Base-by-base conservation (phyloP, 139 green algal genomes). In the Picochlorum sp. region DNA sequence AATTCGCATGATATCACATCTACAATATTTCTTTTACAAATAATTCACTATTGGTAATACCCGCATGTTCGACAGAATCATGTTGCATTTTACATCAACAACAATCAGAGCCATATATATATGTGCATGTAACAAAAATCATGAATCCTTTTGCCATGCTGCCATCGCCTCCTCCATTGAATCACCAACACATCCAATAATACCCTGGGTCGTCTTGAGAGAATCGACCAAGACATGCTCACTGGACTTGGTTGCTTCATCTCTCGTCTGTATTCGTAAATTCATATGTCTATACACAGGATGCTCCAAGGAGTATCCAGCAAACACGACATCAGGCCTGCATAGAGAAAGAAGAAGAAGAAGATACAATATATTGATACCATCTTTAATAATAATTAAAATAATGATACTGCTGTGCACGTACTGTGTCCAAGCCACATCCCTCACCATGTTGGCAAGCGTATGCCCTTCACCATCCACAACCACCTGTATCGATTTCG, bases 401-500 rank as follows among this genome's bases (percentile, higher is more conserved):
- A 9, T 6, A 51, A 51, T 20, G 5, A 51, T 20, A 51, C 15
- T 20, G 16, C 57, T 68, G 49, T 70, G 44, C 38, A 54, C 47
- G 47, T 21, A 54, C 47, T 21, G 47, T 54, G 66, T 45, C 71
- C 71, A 78, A 1, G 66, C 71, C 10, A 73, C 45, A 49, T 78
- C 71, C 5, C 16, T 47, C 23, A 74, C 49, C 9, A 57, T 59
- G 13, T 56, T 67, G 21, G 51, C 71, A 21, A 78, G 65, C 11
- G 71, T 71, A 61, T 73, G 71, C 26, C 66, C 65, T 65, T 78
- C 71, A 28, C 66, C 71, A 30, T 78, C 71, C 16, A 78, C 66
- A 4, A 78, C 55, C 20, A 74, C 71, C 10, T 28, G 24, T 2
- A 50, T 45, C 4, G 50, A 62, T 34, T 52, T 55, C 0, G 60